Evolutionary conservation across 768 basidiomycete genomes (phyloP).

Genomic region (Sistotremastrum suecicum): DNA sequence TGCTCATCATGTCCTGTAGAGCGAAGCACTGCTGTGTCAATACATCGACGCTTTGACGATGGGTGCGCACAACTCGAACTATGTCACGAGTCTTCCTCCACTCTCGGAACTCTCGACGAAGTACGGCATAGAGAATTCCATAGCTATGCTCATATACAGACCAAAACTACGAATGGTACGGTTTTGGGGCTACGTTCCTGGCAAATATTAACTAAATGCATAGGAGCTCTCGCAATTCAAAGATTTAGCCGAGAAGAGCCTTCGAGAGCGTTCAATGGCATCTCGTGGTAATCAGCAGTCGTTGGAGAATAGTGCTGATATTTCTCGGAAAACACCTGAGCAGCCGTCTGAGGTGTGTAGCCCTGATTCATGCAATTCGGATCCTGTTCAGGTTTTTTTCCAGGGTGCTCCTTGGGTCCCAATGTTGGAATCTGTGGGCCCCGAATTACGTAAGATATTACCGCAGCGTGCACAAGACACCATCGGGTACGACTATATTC

Average conservation of each 20-base stretch:
- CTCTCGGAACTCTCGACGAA: constrained; percentile 55
- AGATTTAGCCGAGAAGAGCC: too few relatives aligned
- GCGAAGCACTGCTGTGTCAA: constrained; percentile 84
- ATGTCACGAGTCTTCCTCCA: constrained; percentile 61
- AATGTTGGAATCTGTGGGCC: constrained; percentile 56
- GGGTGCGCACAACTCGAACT: constrained; percentile 56
- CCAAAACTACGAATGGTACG: constrained; percentile 45
- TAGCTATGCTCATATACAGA: constrained; percentile 90
- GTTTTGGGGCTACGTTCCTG: too few relatives aligned
- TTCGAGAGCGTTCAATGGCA: too few relatives aligned
- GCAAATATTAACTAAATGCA: too few relatives aligned
- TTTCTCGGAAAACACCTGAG: too few relatives aligned
- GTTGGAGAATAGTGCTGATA: too few relatives aligned
- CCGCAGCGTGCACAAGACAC: constrained; percentile 49
- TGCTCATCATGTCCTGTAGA: constrained; percentile 28
- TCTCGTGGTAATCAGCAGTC: too few relatives aligned
- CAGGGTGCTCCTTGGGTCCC: constrained; percentile 54
- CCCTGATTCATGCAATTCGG: too few relatives aligned
- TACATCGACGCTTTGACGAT: constrained; percentile 80
- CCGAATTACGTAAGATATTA: constrained; percentile 58
- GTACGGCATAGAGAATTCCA: constrained; percentile 71
- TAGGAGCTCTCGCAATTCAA: too few relatives aligned
- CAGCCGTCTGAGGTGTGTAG: too few relatives aligned
- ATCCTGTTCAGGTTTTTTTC: too few relatives aligned
- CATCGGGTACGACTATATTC: constrained; percentile 45